phyloP scores from a whole-genome alignment of 1,284 basidiomycete species.

The Naganishia liquefaciens region DNA sequence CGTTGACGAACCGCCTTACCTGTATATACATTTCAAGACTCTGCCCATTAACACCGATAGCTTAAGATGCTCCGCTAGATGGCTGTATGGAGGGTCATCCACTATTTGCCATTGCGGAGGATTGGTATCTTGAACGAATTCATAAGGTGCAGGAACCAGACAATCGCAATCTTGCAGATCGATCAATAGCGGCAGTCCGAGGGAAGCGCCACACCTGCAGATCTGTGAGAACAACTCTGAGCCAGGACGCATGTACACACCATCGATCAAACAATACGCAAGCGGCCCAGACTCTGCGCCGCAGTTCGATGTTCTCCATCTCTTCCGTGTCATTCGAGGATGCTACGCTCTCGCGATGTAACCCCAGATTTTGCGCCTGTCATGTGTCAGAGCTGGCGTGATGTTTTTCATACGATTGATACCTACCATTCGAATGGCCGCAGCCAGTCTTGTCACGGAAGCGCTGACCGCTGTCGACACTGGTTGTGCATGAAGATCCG shows the following conservation, averaged over 20 bases:
- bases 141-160: constrained; percentile 70
- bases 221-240: constrained; percentile 30
- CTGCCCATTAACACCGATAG: constrained; percentile 82
- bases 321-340: constrained; percentile 41
- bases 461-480: constrained; percentile 51
- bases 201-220: constrained; percentile 39
- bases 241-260: constrained; percentile 55
- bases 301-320: constrained; percentile 66
- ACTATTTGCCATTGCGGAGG: constrained; percentile 59
- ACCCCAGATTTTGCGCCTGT: constrained; percentile 79
- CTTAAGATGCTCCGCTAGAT: constrained; percentile 76
- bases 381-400: constrained; percentile 52
- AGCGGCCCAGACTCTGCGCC: constrained; percentile 83
- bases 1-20: constrained; percentile 55
- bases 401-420: constrained; percentile 54
- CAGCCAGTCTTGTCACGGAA: constrained; percentile 45
- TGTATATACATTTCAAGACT: constrained; percentile 86
- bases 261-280: constrained; percentile 90
- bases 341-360: constrained; percentile 66
- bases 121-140: constrained; percentile 58
- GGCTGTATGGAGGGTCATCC: constrained; percentile 46
- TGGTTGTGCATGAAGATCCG: constrained; percentile 53
- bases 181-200: constrained; percentile 70
- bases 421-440: constrained; percentile 71
- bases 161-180: constrained; percentile 92